Conservation (phyloP, 1,284 basidiomycete species). For the Microbotryomycetes sp. region DNA sequence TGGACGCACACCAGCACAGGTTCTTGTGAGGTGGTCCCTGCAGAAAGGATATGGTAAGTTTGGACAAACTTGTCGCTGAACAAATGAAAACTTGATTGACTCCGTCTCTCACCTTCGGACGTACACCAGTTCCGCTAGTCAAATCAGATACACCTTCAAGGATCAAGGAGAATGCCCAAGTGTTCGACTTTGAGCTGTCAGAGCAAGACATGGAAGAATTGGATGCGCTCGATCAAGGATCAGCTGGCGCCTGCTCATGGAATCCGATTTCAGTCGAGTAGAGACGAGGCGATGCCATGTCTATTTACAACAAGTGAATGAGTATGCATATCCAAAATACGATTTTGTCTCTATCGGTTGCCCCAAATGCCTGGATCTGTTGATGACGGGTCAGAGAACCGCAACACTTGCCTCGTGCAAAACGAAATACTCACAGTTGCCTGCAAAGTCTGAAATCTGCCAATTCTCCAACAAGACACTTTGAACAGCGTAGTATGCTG, state of each 20-base stretch:
- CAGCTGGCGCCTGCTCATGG: conserved; percentile 60
- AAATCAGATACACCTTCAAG: conserved; percentile 63
- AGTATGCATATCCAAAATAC: no score
- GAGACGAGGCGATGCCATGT: background rate
- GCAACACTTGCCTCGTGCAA: no score
- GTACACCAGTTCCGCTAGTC: conserved; percentile 54
- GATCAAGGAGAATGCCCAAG: conserved; percentile 60
- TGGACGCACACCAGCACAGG: conserved; percentile 59
- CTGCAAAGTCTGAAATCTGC: background rate
- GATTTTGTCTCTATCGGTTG: no score
- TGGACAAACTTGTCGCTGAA: no score
- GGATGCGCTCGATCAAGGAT: conserved; percentile 58
- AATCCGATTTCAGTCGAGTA: conserved; percentile 55
- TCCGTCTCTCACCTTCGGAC: background rate
- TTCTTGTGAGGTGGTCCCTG: conserved; percentile 74
- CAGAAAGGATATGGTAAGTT: conserved; percentile 61
- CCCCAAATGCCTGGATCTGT: background rate
- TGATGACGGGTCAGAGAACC: no score
- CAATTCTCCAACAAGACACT: conserved; percentile 12
- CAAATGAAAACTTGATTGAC: no score
- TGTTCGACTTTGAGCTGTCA: conserved; percentile 64
- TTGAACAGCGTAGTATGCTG: conserved; percentile 20
- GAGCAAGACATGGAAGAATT: conserved; percentile 57
- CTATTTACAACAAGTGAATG: no score
- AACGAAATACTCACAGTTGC: background rate